Evolutionary conservation across 31 red algal species (phyloP), one percentile per base, ranked within the genome.

Genomic region (Pterothamnion heteromorphum): DNA sequence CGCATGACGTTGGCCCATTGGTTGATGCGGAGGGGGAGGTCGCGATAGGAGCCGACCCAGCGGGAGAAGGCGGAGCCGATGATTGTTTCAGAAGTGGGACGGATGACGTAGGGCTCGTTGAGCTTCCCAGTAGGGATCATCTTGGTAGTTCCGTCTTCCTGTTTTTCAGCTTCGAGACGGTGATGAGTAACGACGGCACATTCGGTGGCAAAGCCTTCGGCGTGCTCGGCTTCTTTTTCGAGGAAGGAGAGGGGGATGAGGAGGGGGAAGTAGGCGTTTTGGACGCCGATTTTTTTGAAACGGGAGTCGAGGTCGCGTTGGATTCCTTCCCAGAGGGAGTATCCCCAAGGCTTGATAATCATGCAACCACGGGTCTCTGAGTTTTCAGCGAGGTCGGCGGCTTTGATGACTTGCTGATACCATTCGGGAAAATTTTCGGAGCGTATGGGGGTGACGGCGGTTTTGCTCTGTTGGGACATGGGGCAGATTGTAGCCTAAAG

Each of bases 1-100:
- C 98, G 96, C 43, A 99, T 96, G 34, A 99, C 98, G 78, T 99
- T 99, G 86, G 94, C 93, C 98, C 98, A 99, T 44, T 99, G 98
- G 80, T 99, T 99, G 35, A 99, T 86, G 43, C 94, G 95, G 28
- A 99, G 80, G n/a, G 98, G 98, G 27, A 99, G 93, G 85, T 99
- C 98, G 21, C 98, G 93, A 92, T 97, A 92, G 34, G 94, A 96
- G 28, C 95, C 92, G 20, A 97, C 97, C 98, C 98, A 99, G 72
- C 97, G 97, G 3, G 98, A 92, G 91, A 93, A 97, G 0, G 95
- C 93, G 20, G 96, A 95, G 76, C 97, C 96, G 92, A 99, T 99
- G 22, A 99, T 97, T 4, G 98, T 99, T 90, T 99, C 98, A 31
- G 98, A 99, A 27, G 98, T 99, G 5, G 98, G 98, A 14, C 98